These are phyloP conservation scores for Oryza rufipogon DNA, from an alignment of 176 grass and related monocot species.

Conservation along the genomic window DNA sequence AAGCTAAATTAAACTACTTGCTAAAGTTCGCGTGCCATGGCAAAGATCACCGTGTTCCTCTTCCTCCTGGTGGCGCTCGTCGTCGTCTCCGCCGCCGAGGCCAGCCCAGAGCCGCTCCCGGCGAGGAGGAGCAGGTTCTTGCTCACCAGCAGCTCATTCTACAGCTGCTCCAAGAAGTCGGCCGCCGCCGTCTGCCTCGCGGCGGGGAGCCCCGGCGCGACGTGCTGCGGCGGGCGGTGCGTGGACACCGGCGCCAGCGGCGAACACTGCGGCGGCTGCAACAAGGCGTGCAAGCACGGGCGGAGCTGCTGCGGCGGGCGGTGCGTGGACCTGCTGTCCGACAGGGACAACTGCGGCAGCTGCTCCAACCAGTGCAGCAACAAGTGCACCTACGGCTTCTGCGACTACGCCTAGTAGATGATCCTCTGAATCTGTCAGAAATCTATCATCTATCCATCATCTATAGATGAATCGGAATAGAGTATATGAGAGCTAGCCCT, in stretches of 20 bases:
- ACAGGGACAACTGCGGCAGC: conserved; percentile 38
- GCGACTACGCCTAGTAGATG: conserved; percentile 5
- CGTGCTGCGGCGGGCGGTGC: conserved; percentile 49
- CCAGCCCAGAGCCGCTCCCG: neutral
- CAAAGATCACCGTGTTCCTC: neutral
- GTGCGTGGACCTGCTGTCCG: conserved; percentile 34
- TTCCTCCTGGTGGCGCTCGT: neutral
- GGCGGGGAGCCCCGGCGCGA: conserved; percentile 18
- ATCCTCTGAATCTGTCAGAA: neutral
- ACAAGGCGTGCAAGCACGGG: conserved; percentile 33
- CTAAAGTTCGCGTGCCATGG: neutral
- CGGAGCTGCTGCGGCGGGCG: conserved; percentile 39
- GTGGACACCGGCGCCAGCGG: conserved; percentile 36
- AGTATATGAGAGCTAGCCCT: no score
- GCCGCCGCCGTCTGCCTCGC: conserved; percentile 36
- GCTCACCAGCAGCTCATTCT: neutral
- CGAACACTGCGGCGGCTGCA: conserved; percentile 47
- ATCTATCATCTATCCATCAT: no score
- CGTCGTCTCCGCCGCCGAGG: no score
- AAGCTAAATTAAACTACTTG: no score
- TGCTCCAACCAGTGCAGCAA: conserved; percentile 32
- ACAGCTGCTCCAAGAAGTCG: conserved; percentile 20
- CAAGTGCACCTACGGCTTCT: conserved; percentile 32
- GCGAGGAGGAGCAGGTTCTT: conserved; percentile 24
- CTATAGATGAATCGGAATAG: no score